Conservation (phyloP, 2,329 filamentous ascomycete genomes). For the Paramyrothecium sp. region DNA sequence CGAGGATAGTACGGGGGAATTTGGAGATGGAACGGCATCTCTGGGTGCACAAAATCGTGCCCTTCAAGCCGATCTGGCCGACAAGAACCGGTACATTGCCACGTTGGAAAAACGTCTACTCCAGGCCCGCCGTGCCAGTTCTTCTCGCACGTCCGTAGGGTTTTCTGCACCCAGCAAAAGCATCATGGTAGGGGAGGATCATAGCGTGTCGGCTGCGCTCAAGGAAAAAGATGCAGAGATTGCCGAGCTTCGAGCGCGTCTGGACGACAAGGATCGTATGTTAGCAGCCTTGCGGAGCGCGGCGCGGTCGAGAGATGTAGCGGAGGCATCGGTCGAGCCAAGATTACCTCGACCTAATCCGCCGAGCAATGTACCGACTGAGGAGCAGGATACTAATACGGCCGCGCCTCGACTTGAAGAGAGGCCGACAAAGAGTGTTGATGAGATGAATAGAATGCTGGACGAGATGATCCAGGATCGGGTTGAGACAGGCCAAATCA, state of each 20-base stretch:
- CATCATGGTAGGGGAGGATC: slow-evolving; percentile 75
- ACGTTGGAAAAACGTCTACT: slow-evolving; percentile 90
- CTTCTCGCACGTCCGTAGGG: slow-evolving; percentile 79
- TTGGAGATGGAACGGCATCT: slow-evolving; percentile 81
- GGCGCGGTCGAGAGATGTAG: slow-evolving; percentile 80
- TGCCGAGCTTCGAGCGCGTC: slow-evolving; percentile 78
- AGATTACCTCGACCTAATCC: slow-evolving; percentile 7
- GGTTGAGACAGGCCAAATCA: slow-evolving; percentile 71
- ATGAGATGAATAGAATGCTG: slow-evolving; percentile 90
- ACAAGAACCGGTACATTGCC: slow-evolving; percentile 95
- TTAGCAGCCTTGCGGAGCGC: slow-evolving; percentile 81
- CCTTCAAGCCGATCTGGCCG: slow-evolving; percentile 90
- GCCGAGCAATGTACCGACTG: neutral
- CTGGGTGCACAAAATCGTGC: slow-evolving; percentile 82
- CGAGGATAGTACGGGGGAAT: slow-evolving; percentile 74
- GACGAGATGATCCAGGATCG: slow-evolving; percentile 96
- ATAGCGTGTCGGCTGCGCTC: slow-evolving; percentile 68
- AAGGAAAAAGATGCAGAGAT: slow-evolving; percentile 94
- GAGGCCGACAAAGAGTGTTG: slow-evolving; percentile 67
- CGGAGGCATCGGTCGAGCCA: slow-evolving; percentile 51
- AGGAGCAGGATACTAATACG: slow-evolving; percentile 19
- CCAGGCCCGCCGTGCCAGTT: slow-evolving; percentile 86
- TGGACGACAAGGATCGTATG: slow-evolving; percentile 97
- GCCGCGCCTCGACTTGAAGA: slow-evolving; percentile 28
- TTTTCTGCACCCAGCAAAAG: slow-evolving; percentile 60